A percentile compares a stretch with the other conserved stretches of the same genome.
phyloP scores from a whole-genome alignment of 495 filamentous ascomycete species.

The Lasiosphaeria ovina region DNA sequence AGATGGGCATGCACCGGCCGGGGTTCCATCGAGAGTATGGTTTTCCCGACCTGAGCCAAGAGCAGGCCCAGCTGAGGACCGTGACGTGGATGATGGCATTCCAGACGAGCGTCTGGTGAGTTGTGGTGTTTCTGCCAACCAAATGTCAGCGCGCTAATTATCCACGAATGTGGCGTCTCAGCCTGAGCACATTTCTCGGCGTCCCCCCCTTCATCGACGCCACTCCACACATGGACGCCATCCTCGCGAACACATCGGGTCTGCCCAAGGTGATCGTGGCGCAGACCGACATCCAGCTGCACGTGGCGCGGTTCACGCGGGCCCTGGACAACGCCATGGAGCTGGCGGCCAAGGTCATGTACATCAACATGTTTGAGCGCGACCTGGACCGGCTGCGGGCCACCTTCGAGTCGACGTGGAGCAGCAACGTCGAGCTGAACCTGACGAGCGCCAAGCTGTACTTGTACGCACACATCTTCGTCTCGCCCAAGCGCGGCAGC shows the following conservation, averaged over 20 bases:
- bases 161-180: not conserved
- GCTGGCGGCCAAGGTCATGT: not conserved
- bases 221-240: not conserved
- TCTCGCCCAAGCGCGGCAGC: not conserved
- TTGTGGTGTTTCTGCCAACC: not conserved
- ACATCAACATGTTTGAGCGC: slow-evolving; percentile 2
- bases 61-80: not conserved
- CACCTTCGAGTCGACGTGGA: not conserved
- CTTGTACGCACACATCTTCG: not conserved
- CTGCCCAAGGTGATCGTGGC: not conserved
- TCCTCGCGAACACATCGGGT: not conserved
- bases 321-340: not conserved
- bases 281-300: not conserved
- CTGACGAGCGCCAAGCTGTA: not conserved
- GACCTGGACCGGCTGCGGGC: not conserved
- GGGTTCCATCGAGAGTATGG: slow-evolving; percentile 1
- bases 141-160: not conserved
- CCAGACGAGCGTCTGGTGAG: not conserved
- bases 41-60: not conserved
- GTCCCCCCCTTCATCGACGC: not conserved
- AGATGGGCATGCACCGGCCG: slow-evolving; percentile 1
- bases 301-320: not conserved
- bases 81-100: slow-evolving; percentile 4
- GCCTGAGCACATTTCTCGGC: not conserved
- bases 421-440: not conserved